Base-by-base conservation (phyloP, 2,329 filamentous ascomycete species). In the Monascus ruber region DNA sequence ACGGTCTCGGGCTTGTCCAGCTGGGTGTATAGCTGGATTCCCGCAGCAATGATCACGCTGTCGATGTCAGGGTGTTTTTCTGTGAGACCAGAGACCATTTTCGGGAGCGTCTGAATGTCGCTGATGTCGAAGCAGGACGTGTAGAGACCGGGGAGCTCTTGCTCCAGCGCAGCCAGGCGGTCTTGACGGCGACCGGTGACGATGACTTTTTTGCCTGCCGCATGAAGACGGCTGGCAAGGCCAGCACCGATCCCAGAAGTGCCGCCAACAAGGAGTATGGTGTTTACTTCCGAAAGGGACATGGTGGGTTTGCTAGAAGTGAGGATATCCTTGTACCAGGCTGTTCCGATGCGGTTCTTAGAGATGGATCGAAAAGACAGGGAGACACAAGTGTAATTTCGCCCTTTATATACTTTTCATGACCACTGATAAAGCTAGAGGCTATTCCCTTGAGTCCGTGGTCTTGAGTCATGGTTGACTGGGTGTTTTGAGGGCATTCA, bases 221-320 rank as follows among this genome's bases (percentile, higher is more conserved):
- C 35, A 42, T 55, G 48, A 35, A 51, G 52, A 34, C 42, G 43
- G 5, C 49, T 47, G 25, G 50, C 48, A 26, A 56, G 49, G 17
- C 42, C 48, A 34, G 52, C 50, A 26, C 51, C 70, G 36, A 73
- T 71, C 26, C 70, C 70, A 10, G 62, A 66, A 9, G 68, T 72
- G 31, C 42, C 59, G 5, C 59, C 59, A 5, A 62, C 47, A 34
- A 63, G 49, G 26, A 61, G 53, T 31, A 44, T 36, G 24, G 39
- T 42, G 28, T 41, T 38, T 11, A 44, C 36, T 24, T 6, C 28
- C 42, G 51, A 47, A 28, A 40, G 38, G 9, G 39, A 48, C 26
- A 36, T 31, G 29, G n/a, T 31, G 2, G 17, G 17, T 17, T 17
- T 17, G 17, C 17, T 17, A 17, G 17, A 17, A 17, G 17, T 17